Evolutionary conservation across 1,284 basidiomycete genomes (phyloP), one percentile per base, ranked within the genome.

Genomic region (Retiboletus flavoniger): DNA sequence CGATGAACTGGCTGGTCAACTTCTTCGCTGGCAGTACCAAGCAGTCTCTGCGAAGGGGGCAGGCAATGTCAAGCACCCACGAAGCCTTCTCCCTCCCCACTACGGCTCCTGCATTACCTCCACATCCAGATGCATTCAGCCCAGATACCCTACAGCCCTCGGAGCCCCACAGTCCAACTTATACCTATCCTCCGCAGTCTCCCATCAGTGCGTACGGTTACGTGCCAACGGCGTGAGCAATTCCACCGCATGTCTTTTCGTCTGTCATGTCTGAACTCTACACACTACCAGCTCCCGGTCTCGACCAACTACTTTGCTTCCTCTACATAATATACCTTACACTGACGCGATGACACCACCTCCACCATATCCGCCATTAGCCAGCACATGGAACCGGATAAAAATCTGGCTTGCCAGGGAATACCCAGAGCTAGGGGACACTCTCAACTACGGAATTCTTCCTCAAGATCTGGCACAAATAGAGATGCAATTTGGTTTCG

Each of bases 351-450:
- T 58, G 46, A 60, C 75, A 4, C 68, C 77, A 19, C 69, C 68
- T 10, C 72, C 77, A 2, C 66, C 75, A 32, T 93, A 91, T 69
- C 91, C 93, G 3, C 85, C 91, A 24, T 75, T 95, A 21, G 73
- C 80, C 21, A 79, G 80, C 51, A 93, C 93, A 1, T 95, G 93
- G 89, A 78, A 81, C 60, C 85, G 93, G 31, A 78, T 96, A 47
- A 85, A 85, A 55, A 70, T 75, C 21, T 92, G 90, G 81, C 84
- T 95, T 26, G 76, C 73, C 55, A 81, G 84, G 56, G 85, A 93
- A 72, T 95, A 94, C 72, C 92, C 93, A 39, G 93, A 96, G 66
- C 82, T 96, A 17, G 88, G 89, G 40, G 93, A 96, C 69, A 94
- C 92, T 19, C 85, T 96, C 61, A 95, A 95, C 71, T 89, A 88